These are phyloP conservation scores for Pichia paraexigua DNA, from an alignment of 805 yeast genomes.

Conservation along the genomic window DNA sequence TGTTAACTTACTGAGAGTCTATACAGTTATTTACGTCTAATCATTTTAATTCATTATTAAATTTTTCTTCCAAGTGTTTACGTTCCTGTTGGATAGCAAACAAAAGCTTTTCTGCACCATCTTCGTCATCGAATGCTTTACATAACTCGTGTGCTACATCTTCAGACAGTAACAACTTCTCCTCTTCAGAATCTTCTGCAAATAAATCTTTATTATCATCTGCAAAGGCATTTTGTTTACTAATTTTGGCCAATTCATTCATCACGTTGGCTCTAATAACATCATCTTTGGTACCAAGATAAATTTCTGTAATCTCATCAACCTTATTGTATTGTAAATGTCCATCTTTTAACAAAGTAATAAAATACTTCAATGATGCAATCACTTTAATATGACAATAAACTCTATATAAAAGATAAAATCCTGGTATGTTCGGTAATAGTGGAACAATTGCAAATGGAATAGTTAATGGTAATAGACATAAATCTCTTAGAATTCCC, in stretches of 20 bases:
- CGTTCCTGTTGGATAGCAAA: conserved; percentile 52
- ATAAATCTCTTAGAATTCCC: conserved; percentile 42
- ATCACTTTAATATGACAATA: conserved; percentile 80
- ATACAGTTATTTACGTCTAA: neutral
- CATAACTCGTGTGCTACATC: conserved; percentile 40
- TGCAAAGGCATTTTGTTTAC: conserved; percentile 19
- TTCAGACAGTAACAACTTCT: conserved; percentile 37
- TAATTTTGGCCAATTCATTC: conserved; percentile 9
- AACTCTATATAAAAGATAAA: conserved; percentile 70
- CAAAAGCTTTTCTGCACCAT: conserved; percentile 35
- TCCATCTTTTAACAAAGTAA: conserved; percentile 37
- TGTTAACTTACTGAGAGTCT: too few relatives aligned
- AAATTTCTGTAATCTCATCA: conserved; percentile 26
- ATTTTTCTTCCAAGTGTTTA: conserved; percentile 1
- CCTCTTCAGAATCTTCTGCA: conserved; percentile 16
- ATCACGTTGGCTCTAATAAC: conserved; percentile 15
- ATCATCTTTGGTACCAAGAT: conserved; percentile 17
- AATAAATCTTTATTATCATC: conserved; percentile 2
- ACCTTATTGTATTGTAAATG: conserved; percentile 32
- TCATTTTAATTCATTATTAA: neutral
- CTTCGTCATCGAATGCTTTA: conserved; percentile 36
- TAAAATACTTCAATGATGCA: conserved; percentile 63
- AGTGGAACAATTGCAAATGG: conserved; percentile 80
- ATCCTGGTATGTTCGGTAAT: conserved; percentile 89
- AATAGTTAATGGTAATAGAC: conserved; percentile 66